Evolutionary conservation across 2,329 filamentous ascomycete genomes (phyloP), one percentile per base, ranked within the genome.

Genomic region (Monilinia vaccinii-corymbosi): DNA sequence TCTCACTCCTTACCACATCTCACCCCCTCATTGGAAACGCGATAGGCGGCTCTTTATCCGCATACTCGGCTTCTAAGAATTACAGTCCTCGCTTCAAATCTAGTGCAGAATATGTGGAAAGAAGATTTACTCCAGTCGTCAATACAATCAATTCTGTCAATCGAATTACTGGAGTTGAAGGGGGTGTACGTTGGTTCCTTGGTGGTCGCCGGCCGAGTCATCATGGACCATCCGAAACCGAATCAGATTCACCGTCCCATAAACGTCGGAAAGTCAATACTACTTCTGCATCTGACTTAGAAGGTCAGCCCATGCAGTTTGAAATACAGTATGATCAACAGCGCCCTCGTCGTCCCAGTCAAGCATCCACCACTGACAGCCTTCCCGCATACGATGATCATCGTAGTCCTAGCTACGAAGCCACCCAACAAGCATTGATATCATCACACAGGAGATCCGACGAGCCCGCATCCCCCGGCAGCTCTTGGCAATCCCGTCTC

Each of bases 61-160:
- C 89, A 1, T 97, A 97, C 72, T 87, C 88, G 32, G 86, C 82
- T 3, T 91, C 89, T 13, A 97, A 97, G 74, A 90, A 92, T 66
- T 95, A 93, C 69, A 95, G 91, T 1, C 91, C 93, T 0, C 83
- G 88, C 2, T 90, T 97, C 71, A 91, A 89, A 73, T 88, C 89
- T n/a, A 84, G 91, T 62, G 93, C 90, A 52, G 91, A 96, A 72
- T 91, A 95, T 68, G 86, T 97, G 23, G 93, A 97, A 73, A 87
- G 89, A 50, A 93, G 90, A 66, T 84, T 96, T 56, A 89, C 88
- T 1, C 91, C 91, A 1, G 84, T 97, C 56, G 89, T 89, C 56
- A 94, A 89, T 70, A 94, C 90, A 0, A 89, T 96, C 34, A 89
- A 89, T 16, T 88, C 85, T 0, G 89, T 96, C 7, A 88, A 91